Conservation (phyloP, 163 green algal genomes). For the Coccomyxa subellipsoidea region DNA sequence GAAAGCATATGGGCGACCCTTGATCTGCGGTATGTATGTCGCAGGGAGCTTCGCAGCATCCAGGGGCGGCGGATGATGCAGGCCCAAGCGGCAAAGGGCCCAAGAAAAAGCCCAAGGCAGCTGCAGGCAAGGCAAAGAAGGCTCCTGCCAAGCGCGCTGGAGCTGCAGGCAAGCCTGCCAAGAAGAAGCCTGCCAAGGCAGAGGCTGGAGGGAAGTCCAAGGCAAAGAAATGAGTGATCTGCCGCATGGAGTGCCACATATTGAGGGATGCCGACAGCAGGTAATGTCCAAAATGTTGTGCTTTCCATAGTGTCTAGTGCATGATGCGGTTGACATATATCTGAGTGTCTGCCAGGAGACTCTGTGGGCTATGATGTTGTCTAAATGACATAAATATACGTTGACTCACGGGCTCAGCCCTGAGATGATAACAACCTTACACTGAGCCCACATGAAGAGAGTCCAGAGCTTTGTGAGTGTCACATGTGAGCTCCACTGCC, state of each 20-base stretch:
- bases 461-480: background rate
- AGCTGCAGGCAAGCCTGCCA: background rate
- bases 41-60: background rate
- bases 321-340: no score
- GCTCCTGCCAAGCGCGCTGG: background rate
- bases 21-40: no score
- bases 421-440: background rate
- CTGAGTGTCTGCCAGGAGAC: no score
- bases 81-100: background rate
- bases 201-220: background rate
- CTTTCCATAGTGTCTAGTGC: no score
- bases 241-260: background rate
- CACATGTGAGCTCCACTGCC: no score
- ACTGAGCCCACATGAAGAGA: background rate
- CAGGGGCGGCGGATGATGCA: background rate
- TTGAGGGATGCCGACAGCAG: background rate
- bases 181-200: constrained; percentile 10
- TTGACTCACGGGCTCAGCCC: background rate
- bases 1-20: no score
- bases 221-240: background rate
- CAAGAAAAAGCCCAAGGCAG: background rate
- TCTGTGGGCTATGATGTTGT: constrained; percentile 3
- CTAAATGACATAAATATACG: constrained; percentile 7
- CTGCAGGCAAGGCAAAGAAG: background rate
- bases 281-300: no score